These are phyloP conservation scores for Schoenoplectus tabernaemontani DNA, from an alignment of 202 grass and related monocot species.

Conservation along the genomic window DNA sequence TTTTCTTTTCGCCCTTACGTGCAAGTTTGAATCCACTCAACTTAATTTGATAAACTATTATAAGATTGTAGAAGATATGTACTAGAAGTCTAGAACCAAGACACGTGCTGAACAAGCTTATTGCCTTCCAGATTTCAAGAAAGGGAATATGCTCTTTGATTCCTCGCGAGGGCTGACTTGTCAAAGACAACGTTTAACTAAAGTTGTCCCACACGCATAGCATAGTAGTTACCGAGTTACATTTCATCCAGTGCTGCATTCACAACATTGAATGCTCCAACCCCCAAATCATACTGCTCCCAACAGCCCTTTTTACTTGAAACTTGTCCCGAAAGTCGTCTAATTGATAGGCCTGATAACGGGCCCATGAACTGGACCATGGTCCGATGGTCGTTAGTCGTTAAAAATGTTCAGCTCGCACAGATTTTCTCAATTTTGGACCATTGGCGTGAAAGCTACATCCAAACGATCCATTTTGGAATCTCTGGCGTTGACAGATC, in stretches of 20 bases:
- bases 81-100: too few relatives aligned
- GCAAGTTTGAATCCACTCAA: not conserved
- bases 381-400: not conserved
- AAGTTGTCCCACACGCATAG: not conserved
- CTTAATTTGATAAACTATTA: too few relatives aligned
- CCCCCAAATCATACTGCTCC: not conserved
- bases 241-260: not conserved
- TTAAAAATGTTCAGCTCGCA: not conserved
- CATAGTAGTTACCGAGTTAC: not conserved
- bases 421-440: not conserved
- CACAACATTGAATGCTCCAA: conserved; percentile 1
- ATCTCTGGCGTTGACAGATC: too few relatives aligned
- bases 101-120: too few relatives aligned
- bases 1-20: not conserved
- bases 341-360: not conserved
- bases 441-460: not conserved
- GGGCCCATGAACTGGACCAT: not conserved
- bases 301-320: not conserved
- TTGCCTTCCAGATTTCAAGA: too few relatives aligned
- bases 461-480: not conserved
- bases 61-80: too few relatives aligned
- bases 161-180: not conserved
- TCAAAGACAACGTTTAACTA: not conserved
- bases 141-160: not conserved
- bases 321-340: not conserved